Percentiles rank a stretch among this genome's conserved stretches.
Evolutionary conservation across 2,329 filamentous ascomycete species (phyloP).

Genomic region (Stagonosporopsis tanaceti): DNA sequence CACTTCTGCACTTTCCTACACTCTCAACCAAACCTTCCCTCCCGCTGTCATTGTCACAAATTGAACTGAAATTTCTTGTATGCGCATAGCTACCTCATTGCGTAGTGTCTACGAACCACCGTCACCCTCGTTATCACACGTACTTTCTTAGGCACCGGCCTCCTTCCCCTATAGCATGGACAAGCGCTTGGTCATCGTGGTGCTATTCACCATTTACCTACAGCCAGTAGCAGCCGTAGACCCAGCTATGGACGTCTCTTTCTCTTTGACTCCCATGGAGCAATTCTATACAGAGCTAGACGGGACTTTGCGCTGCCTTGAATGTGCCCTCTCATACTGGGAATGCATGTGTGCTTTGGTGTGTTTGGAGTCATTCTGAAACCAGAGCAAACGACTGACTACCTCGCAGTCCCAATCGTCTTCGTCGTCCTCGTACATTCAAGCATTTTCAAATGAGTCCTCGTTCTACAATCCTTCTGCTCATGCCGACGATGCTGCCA

Average conservation of each 20-base stretch:
- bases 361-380: slow-evolving; percentile 4
- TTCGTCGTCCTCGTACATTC: slow-evolving; percentile 5
- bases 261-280: slow-evolving; percentile 31
- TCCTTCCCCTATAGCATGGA: slow-evolving; percentile 36
- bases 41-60: slow-evolving; percentile 1
- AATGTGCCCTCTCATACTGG: slow-evolving; percentile 31
- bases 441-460: slow-evolving; percentile 4
- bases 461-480: slow-evolving; percentile 11
- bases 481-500: slow-evolving; percentile 14
- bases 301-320: slow-evolving; percentile 33
- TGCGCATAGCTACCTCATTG: slow-evolving; percentile 7
- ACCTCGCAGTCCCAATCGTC: slow-evolving; percentile 23
- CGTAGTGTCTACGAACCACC: not conserved
- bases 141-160: slow-evolving; percentile 35
- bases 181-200: slow-evolving; percentile 36
- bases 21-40: not conserved
- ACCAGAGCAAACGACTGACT: slow-evolving; percentile 9
- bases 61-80: not conserved
- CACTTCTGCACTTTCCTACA: slow-evolving; percentile 5
- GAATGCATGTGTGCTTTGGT: slow-evolving; percentile 34
- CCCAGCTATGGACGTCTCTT: slow-evolving; percentile 34
- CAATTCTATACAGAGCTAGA: slow-evolving; percentile 38
- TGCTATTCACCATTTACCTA: slow-evolving; percentile 39
- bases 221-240: slow-evolving; percentile 37
- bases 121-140: slow-evolving; percentile 22